Percentiles rank a stretch among this genome's conserved stretches.
Conservation (phyloP, 1,139 yeast species). For the Nadsonia commutata region DNA sequence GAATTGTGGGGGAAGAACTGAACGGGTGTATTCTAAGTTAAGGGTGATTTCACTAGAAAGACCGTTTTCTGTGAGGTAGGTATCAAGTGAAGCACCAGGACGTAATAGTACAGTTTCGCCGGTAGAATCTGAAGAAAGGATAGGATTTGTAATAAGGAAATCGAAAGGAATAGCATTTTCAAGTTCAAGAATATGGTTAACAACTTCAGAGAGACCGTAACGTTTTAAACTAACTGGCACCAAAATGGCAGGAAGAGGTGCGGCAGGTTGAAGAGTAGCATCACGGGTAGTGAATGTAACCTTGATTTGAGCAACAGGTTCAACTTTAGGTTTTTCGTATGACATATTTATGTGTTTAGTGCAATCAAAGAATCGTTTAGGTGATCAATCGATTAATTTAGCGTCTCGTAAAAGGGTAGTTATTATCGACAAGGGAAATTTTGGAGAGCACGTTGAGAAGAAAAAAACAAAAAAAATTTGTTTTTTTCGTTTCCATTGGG, state of each 20-base stretch:
- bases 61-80: slow-evolving; percentile 61
- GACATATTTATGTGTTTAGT: not conserved
- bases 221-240: slow-evolving; percentile 80
- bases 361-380: no score
- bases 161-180: slow-evolving; percentile 77
- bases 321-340: not conserved
- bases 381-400: no score
- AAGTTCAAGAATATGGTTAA: slow-evolving; percentile 60
- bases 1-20: slow-evolving; percentile 85
- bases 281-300: slow-evolving; percentile 79
- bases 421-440: no score
- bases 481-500: not conserved
- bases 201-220: slow-evolving; percentile 87
- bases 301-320: slow-evolving; percentile 36
- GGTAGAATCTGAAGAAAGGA: slow-evolving; percentile 9
- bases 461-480: not conserved
- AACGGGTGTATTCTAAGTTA: slow-evolving; percentile 77
- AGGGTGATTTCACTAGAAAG: slow-evolving; percentile 71
- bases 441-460: not conserved
- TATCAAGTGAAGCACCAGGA: slow-evolving; percentile 47
- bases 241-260: slow-evolving; percentile 42
- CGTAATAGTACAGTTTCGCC: slow-evolving; percentile 33
- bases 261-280: slow-evolving; percentile 61
- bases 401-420: no score
- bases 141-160: slow-evolving; percentile 39